These are phyloP conservation scores for Linanthus parryae DNA, from an alignment of 148 eudicot genomes.

Conservation along the genomic window DNA sequence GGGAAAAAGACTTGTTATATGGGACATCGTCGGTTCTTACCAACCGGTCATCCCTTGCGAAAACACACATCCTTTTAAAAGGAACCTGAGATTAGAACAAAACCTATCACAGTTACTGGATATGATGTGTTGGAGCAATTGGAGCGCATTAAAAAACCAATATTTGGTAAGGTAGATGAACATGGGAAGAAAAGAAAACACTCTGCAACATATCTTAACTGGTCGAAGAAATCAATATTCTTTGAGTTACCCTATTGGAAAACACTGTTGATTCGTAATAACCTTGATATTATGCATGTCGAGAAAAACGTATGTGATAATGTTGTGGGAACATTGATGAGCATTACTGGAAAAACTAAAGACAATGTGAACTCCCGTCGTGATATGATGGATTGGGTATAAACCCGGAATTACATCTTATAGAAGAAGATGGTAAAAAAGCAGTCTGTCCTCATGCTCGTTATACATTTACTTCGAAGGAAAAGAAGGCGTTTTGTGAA, in stretches of 20 bases:
- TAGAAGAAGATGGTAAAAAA: not conserved
- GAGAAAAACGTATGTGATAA: conserved; percentile 8
- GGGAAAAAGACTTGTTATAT: conserved; percentile 1
- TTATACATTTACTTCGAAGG: not conserved
- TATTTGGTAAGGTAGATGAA: not conserved
- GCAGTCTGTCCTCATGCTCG: conserved; percentile 7
- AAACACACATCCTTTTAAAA: not conserved
- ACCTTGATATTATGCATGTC: no score
- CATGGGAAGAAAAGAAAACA: not conserved
- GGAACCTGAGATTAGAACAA: not conserved
- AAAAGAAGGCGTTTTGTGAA: conserved; percentile 7
- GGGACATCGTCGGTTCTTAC: conserved; percentile 9
- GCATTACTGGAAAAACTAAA: conserved; percentile 1
- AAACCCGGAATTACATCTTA: not conserved
- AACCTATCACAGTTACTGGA: not conserved
- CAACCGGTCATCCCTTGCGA: not conserved
- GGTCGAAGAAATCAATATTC: conserved; percentile 7
- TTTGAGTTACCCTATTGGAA: conserved; percentile 11
- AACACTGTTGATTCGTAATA: not conserved
- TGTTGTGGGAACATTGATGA: conserved; percentile 5
- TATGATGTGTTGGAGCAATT: not conserved
- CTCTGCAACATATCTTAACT: not conserved
- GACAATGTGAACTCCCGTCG: conserved; percentile 4
- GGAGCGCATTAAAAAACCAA: not conserved
- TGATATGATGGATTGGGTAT: not conserved